Evolutionary conservation across 345 rosid species (phyloP).

Genomic region (Stellera chamaejasme): DNA sequence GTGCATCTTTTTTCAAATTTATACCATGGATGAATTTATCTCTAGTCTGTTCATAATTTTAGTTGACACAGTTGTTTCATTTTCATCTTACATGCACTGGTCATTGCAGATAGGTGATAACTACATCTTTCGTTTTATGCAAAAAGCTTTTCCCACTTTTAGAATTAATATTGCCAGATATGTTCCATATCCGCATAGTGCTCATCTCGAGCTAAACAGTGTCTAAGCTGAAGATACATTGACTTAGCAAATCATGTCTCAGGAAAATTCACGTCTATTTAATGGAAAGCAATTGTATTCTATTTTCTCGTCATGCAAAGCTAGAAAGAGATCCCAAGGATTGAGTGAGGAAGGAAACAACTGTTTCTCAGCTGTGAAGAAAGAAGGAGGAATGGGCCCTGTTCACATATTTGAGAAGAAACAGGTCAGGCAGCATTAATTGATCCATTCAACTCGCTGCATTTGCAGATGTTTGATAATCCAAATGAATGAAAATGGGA

Average conservation of each 20-base stretch:
- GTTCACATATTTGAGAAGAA: slow-evolving; percentile 77
- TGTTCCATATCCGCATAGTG: background rate
- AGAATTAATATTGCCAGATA: background rate
- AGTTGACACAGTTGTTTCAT: too few relatives aligned
- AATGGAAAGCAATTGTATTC: slow-evolving; percentile 82
- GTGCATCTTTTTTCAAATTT: too few relatives aligned
- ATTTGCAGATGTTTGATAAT: slow-evolving; percentile 3
- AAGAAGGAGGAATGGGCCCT: slow-evolving; percentile 44
- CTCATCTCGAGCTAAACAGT: background rate
- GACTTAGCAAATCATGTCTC: slow-evolving; percentile 15
- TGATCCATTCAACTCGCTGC: background rate
- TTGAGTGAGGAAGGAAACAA: slow-evolving; percentile 22
- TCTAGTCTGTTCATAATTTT: too few relatives aligned
- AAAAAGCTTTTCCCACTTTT: too few relatives aligned
- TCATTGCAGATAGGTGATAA: too few relatives aligned
- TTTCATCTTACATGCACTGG: too few relatives aligned
- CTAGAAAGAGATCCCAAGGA: slow-evolving; percentile 40
- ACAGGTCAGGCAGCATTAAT: slow-evolving; percentile 33
- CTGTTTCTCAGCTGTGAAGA: slow-evolving; percentile 20
- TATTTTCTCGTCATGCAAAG: slow-evolving; percentile 58
- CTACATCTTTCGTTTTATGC: too few relatives aligned
- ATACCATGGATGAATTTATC: too few relatives aligned
- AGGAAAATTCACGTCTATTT: slow-evolving; percentile 69
- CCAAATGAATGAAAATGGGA: background rate
- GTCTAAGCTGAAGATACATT: background rate